Conservation (phyloP, 176 grass and related monocot species). For the Elymus sibiricus region DNA sequence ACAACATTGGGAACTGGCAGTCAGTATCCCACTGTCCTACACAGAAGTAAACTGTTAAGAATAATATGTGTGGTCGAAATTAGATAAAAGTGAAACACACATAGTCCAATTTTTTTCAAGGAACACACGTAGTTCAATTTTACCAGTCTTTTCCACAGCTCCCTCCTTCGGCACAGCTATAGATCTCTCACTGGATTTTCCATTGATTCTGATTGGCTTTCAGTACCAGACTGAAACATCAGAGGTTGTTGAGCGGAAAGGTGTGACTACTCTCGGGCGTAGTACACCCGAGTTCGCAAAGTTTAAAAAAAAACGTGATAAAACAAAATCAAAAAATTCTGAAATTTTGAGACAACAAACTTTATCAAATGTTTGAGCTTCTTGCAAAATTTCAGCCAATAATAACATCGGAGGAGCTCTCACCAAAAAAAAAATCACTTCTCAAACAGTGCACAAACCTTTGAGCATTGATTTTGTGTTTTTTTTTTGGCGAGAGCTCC, state of each 20-base stretch:
- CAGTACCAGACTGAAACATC: background rate
- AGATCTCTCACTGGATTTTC: slow-evolving; percentile 4
- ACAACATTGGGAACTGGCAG: slow-evolving; percentile 42
- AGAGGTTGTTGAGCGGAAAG: background rate
- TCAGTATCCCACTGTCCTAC: slow-evolving; percentile 27
- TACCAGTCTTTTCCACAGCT: slow-evolving; percentile 3
- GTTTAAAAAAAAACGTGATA: too few relatives aligned
- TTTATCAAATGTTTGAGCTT: too few relatives aligned
- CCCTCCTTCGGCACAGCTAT: background rate
- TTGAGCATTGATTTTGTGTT: too few relatives aligned
- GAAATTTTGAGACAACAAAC: too few relatives aligned
- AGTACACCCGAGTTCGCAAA: too few relatives aligned
- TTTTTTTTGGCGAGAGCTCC: too few relatives aligned
- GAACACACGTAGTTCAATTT: background rate
- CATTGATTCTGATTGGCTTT: slow-evolving; percentile 1
- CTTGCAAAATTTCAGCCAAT: too few relatives aligned
- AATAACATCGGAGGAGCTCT: too few relatives aligned
- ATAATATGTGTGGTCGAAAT: slow-evolving; percentile 7
- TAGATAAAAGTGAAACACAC: background rate
- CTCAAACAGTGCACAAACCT: too few relatives aligned
- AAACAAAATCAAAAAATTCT: too few relatives aligned
- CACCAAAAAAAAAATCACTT: too few relatives aligned
- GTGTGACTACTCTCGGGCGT: too few relatives aligned
- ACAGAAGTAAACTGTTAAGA: background rate
- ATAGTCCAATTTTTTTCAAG: background rate